Evolutionary conservation across 108 stramenopile genomes (phyloP).

Genomic region (Seminavis robusta): DNA sequence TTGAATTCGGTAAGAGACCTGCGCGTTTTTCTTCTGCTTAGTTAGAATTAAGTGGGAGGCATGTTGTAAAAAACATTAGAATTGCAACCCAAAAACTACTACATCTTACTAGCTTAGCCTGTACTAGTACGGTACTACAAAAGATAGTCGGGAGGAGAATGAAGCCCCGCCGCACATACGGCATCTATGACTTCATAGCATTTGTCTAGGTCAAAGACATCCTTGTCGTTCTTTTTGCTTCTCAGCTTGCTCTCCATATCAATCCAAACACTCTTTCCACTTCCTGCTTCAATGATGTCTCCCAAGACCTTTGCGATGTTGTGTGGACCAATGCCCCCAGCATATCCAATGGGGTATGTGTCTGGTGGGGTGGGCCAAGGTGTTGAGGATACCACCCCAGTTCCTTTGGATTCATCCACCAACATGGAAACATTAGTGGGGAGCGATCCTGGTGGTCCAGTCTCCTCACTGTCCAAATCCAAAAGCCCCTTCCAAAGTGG

Average conservation of each 20-base stretch:
- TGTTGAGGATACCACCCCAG: conserved; percentile 47
- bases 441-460: conserved; percentile 9
- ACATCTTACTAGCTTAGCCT: too few relatives aligned
- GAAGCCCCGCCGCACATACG: conserved; percentile 44
- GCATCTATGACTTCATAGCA: conserved; percentile 64
- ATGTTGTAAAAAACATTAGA: too few relatives aligned
- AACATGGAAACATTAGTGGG: conserved; percentile 73
- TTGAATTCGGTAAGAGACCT: too few relatives aligned
- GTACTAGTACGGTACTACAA: too few relatives aligned
- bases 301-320: conserved; percentile 60
- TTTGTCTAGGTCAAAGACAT: conserved; percentile 79
- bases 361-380: conserved; percentile 47
- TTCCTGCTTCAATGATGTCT: conserved; percentile 36
- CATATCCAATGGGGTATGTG: conserved; percentile 64
- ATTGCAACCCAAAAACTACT: too few relatives aligned
- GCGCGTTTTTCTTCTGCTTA: too few relatives aligned
- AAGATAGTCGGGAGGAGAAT: conserved; percentile 38
- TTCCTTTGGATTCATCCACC: conserved; percentile 84
- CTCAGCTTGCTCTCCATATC: conserved; percentile 89
- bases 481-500: conserved; percentile 74
- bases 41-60: too few relatives aligned
- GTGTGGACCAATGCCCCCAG: conserved; percentile 86
- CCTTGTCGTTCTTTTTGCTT: conserved; percentile 53
- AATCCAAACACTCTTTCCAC: conserved; percentile 61
- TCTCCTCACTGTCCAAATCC: conserved; percentile 6